Percentiles rank a stretch among this genome's conserved stretches.
phyloP scores from a whole-genome alignment of 192 early-diverging fungal genomes.

The Backusella luteola region DNA sequence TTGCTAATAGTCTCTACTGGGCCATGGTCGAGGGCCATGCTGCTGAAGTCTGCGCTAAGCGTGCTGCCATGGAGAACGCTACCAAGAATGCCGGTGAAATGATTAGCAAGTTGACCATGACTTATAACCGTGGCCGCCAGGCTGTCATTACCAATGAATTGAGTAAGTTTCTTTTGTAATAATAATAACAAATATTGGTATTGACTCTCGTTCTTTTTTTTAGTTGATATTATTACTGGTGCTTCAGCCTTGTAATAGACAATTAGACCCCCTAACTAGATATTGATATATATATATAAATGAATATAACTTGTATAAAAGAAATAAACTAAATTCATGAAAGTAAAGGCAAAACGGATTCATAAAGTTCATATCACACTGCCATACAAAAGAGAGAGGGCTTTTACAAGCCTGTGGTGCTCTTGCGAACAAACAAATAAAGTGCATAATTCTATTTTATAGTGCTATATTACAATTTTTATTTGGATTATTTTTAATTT shows the following conservation, averaged over 20 bases:
- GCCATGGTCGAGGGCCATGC: slow-evolving; percentile 96
- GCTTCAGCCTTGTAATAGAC: slow-evolving; percentile 79
- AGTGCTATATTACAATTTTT: neutral
- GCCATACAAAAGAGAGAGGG: too few species aligned
- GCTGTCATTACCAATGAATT: slow-evolving; percentile 98
- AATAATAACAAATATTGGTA: neutral
- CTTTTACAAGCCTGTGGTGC: too few species aligned
- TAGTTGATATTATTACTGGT: slow-evolving; percentile 94
- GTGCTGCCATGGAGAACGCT: slow-evolving; percentile 99
- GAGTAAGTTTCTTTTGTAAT: slow-evolving; percentile 35
- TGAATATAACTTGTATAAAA: too few species aligned
- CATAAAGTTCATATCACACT: too few species aligned
- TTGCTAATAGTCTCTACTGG: slow-evolving; percentile 95
- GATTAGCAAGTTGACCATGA: slow-evolving; percentile 93
- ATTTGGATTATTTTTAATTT: neutral
- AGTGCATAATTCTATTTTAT: too few species aligned
- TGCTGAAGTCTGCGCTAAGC: slow-evolving; percentile 93
- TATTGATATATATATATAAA: too few species aligned
- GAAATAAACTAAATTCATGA: too few species aligned
- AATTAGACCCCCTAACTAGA: slow-evolving; percentile 22
- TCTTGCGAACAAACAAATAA: too few species aligned
- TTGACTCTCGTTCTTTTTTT: slow-evolving; percentile 13
- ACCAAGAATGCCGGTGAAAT: slow-evolving; percentile 99
- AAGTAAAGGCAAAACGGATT: too few species aligned
- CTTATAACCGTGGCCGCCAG: slow-evolving; percentile 97